Base-by-base conservation (phyloP, 306 rosid genomes). In the Trichosanthes cucumerina region DNA sequence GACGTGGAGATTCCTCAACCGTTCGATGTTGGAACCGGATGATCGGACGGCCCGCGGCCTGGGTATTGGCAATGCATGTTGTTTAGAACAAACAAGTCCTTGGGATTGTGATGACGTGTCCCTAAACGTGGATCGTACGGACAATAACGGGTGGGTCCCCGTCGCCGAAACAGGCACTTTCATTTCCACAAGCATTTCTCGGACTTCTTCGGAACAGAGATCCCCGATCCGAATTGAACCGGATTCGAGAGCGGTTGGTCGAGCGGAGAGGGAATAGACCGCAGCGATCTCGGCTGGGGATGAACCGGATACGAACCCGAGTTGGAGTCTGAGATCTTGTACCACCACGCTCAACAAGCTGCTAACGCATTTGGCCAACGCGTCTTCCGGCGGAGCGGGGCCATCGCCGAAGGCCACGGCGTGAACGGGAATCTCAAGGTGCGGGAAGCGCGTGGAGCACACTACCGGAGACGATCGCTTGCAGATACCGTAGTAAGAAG, bases 11-110 rank as follows among this genome's bases (percentile, higher is more conserved):
- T 84, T 89, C 12, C 91, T 80, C 16, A 96, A 23, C 78, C 96
- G 85, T 78, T 90, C 86, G 77, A 92, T 84, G 79, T 57, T 87
- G 0, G 88, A 52, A 0, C 72, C 70, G 12, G 92, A 78, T 0
- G 97, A 91, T 91, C 97, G 87, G 26, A 86, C 92, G 85, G 91
- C 47, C n/a, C 86, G 90, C 14, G 96, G 85, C 6, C 88, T 88
- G 0, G 99, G 96, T 19, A 96, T 60, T 36, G 83, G 79, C 60
- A 92, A 78, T 31, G 91, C 81, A 15, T 84, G 89, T 68, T 87
- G 98, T 43, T 86, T 76, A 23, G 91, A 90, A 75, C 59, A 82
- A 34, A 83, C 68, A 13, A 82, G 38, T 34, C 85, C 97, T 60
- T 83, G 88, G 0, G 93, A 75, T 11, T 83, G 88, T 0, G 93